A percentile compares a stretch with the other conserved stretches of the same genome.
Conservation (phyloP, 306 rosid species). For the Cucurbita ficifolia region DNA sequence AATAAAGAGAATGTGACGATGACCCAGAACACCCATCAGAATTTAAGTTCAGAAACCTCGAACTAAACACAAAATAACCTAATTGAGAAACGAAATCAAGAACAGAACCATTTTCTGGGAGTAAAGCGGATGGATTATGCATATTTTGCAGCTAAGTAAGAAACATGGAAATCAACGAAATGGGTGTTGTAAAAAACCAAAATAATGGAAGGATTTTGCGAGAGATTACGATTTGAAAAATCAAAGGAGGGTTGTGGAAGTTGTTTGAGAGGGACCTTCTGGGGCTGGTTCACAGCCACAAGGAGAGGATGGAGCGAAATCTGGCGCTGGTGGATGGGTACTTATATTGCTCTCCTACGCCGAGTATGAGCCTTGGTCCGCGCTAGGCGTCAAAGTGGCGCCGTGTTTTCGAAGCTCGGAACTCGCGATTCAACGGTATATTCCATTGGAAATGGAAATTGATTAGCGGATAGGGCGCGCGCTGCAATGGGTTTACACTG, state of each 20-base stretch:
- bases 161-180: conserved; percentile 3
- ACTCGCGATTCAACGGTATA: background rate
- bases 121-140: conserved; percentile 33
- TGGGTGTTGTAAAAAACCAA: background rate
- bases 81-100: conserved; percentile 42
- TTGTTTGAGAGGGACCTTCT: background rate
- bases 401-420: background rate
- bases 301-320: background rate
- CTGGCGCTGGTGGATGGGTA: background rate
- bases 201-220: background rate
- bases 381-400: background rate
- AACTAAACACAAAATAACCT: conserved; percentile 31
- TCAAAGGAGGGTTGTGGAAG: background rate
- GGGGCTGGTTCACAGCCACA: background rate
- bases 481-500: background rate
- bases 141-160: conserved; percentile 17
- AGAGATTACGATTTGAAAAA: background rate
- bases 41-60: conserved; percentile 15
- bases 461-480: background rate
- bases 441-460: conserved; percentile 1
- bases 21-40: conserved; percentile 31
- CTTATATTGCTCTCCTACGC: background rate
- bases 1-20: conserved; percentile 28
- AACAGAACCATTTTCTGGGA: conserved; percentile 29
- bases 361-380: background rate